Conservation (phyloP, 2,329 filamentous ascomycete species). For the Curvularia eragrostidis region DNA sequence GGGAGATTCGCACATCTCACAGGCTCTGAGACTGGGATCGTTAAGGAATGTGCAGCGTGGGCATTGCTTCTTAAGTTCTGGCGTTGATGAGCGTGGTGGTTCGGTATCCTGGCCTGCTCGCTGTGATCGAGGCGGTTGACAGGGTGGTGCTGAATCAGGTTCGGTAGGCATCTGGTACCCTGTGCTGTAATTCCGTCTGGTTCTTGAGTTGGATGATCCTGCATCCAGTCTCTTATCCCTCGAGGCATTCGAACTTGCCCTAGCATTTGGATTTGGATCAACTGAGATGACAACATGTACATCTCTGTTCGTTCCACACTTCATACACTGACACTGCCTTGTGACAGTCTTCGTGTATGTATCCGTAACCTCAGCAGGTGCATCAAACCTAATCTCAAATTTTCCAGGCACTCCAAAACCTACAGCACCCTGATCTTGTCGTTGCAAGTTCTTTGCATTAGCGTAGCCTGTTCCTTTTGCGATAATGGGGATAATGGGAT, state of each 20-base stretch:
- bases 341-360: slow-evolving; percentile 43
- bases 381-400: slow-evolving; percentile 47
- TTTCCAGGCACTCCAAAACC: slow-evolving; percentile 39
- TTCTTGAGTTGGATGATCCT: slow-evolving; percentile 23
- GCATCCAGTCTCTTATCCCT: slow-evolving; percentile 23
- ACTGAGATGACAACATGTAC: slow-evolving; percentile 44
- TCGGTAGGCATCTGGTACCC: slow-evolving; percentile 37
- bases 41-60: slow-evolving; percentile 47
- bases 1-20: slow-evolving; percentile 44
- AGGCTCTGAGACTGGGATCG: slow-evolving; percentile 37
- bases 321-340: slow-evolving; percentile 45
- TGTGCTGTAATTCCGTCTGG: slow-evolving; percentile 34
- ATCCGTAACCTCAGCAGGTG: slow-evolving; percentile 36
- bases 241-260: slow-evolving; percentile 10
- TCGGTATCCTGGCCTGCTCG: slow-evolving; percentile 14
- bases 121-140: slow-evolving; percentile 27
- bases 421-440: slow-evolving; percentile 19
- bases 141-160: slow-evolving; percentile 24
- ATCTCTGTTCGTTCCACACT: slow-evolving; percentile 46
- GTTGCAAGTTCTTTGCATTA: slow-evolving; percentile 30
- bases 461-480: slow-evolving; percentile 41
- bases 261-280: slow-evolving; percentile 36
- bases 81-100: slow-evolving; percentile 27
- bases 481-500: slow-evolving; percentile 46
- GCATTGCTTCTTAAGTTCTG: slow-evolving; percentile 44